phyloP scores from a whole-genome alignment of 2,329 filamentous ascomycete species.

The Ceratocystis diversiconidia region DNA sequence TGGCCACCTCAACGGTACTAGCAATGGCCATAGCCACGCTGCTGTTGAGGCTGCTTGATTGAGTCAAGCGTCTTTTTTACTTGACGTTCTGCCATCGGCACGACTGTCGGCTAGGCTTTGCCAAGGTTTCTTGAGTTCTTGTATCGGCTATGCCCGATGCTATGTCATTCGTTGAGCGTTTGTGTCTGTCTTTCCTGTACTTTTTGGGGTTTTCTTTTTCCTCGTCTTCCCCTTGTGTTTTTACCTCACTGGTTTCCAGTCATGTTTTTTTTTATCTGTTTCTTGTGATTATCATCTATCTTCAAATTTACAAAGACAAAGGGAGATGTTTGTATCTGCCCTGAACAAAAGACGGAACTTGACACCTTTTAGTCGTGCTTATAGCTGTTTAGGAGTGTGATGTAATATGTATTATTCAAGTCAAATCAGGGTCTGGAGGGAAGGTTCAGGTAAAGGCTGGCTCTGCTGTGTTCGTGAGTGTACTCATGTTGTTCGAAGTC shows the following conservation, averaged over 20 bases:
- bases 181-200: too few species aligned
- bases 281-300: conserved; percentile 14
- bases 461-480: neutral
- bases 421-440: neutral
- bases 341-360: conserved; percentile 1
- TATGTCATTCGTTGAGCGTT: neutral
- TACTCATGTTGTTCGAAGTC: too few species aligned
- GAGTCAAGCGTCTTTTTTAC: neutral
- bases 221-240: neutral
- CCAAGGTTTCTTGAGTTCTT: neutral
- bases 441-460: neutral
- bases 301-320: conserved; percentile 9
- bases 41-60: conserved; percentile 13
- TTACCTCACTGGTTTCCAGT: neutral
- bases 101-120: neutral
- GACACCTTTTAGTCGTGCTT: neutral
- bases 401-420: neutral
- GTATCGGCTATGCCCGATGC: conserved; percentile 11
- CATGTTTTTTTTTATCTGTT: conserved; percentile 4
- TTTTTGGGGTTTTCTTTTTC: neutral
- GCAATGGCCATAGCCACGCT: conserved; percentile 7
- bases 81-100: neutral
- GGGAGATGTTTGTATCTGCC: conserved; percentile 15
- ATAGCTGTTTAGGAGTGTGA: neutral
- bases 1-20: neutral